These are phyloP conservation scores for Conoideocrella luteorostrata DNA, from an alignment of 2,329 filamentous ascomycete genomes.

Conservation along the genomic window DNA sequence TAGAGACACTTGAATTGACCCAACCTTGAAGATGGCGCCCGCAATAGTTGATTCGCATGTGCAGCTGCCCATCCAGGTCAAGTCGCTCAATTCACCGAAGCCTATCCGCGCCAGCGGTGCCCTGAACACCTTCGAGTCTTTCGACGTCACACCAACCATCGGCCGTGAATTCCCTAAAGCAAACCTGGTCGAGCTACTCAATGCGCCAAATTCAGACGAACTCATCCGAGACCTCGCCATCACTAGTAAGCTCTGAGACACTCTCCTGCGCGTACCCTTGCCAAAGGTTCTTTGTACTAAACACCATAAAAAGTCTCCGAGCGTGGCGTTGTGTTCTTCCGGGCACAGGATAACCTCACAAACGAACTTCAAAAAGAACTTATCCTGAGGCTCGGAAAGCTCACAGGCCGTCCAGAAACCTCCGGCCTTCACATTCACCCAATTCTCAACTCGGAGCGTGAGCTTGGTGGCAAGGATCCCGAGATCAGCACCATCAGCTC, in stretches of 20 bases:
- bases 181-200: constrained; percentile 54
- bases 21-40: no score
- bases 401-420: constrained; percentile 48
- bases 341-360: constrained; percentile 53
- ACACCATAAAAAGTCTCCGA: constrained; percentile 47
- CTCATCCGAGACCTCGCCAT: constrained; percentile 61
- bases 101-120: constrained; percentile 44
- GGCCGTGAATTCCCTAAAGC: constrained; percentile 54
- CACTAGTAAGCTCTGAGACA: constrained; percentile 47
- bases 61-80: constrained; percentile 8
- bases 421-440: constrained; percentile 57
- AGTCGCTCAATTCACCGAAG: constrained; percentile 10
- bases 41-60: constrained; percentile 9
- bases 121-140: constrained; percentile 45
- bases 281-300: background rate
- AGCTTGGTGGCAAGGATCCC: constrained; percentile 48
- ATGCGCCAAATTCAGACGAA: constrained; percentile 55
- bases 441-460: constrained; percentile 44
- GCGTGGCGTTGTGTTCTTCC: constrained; percentile 65
- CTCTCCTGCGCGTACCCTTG: background rate
- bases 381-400: constrained; percentile 51
- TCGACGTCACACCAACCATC: constrained; percentile 56
- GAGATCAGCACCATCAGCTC: constrained; percentile 61
- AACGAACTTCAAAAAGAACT: constrained; percentile 62
- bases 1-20: no score